Evolutionary conservation across 73 alveolate genomes (phyloP), one percentile per base, ranked within the genome.

Genomic region (Symbiodinium natans): DNA sequence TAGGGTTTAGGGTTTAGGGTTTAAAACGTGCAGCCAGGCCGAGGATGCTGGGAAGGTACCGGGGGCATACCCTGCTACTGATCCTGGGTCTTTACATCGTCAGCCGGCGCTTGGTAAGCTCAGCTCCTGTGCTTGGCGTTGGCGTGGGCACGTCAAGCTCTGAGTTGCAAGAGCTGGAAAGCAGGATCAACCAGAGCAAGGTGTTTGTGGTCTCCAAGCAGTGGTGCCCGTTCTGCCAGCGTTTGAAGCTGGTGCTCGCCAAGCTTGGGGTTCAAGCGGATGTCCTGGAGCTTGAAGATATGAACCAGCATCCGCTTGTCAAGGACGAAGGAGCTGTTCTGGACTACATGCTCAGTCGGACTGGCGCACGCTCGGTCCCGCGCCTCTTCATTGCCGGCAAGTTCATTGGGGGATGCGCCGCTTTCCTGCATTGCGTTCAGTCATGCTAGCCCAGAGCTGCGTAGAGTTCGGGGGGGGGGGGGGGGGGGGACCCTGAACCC

Each of bases 281-380:
- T n/a, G 92, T 93, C 34, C 59, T 54, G 25, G 84, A 75, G 48
- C 99, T 77, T 27, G 93, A 43, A 29, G 83, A 82, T 23, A n/a
- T 7, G 38, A 38, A 27, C 92, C 52, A 52, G 56, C 92, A 46
- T 34, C 99, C 83, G 1, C 52, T 74, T 82, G 92, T 74, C 59
- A 42, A 46, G 0, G 92, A 75, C 17, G 84, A 82, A 27, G 75
- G 41, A 2, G 84, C 93, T 6, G 80, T 93, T 38, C n/a, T 41
- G 73, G 93, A 93, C 82, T 93, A 93, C 93, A 52, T 93, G 85
- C 39, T 38, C 27, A 38, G 38, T n/a, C 73, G 83, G 93, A 93
- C 99, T 4, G 99, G 99, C 27, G 99, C 74, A 0, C 99, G 99
- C 43, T 41, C 93, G 8, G 99, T 93, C 19, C 99, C 99, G 36